Conservation (phyloP, 2,329 filamentous ascomycete genomes). For the Thielaviopsis cerberus region DNA sequence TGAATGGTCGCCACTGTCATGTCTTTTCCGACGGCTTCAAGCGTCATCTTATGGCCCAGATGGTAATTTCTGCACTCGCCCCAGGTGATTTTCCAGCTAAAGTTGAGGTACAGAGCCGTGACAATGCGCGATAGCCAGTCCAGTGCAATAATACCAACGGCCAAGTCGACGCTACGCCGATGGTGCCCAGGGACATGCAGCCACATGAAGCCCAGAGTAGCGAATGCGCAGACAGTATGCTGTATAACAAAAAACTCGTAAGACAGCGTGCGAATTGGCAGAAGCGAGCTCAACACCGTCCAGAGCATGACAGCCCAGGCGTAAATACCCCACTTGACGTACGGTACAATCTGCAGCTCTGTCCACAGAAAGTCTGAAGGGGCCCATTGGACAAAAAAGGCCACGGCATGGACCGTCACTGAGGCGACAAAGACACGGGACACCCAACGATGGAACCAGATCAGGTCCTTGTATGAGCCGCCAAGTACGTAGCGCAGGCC, state of each 20-base stretch:
- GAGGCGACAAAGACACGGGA: slow-evolving; percentile 50
- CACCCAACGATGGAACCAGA: slow-evolving; percentile 58
- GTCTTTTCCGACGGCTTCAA: slow-evolving; percentile 31
- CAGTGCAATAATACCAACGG: slow-evolving; percentile 41
- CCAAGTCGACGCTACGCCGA: slow-evolving; percentile 45
- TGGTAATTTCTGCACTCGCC: slow-evolving; percentile 25
- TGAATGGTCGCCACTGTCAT: slow-evolving; percentile 40
- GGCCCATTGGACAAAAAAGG: slow-evolving; percentile 49
- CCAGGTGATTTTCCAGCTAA: slow-evolving; percentile 20
- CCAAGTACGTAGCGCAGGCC: slow-evolving; percentile 35
- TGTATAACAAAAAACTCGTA: slow-evolving; percentile 56
- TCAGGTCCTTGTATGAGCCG: slow-evolving; percentile 48
- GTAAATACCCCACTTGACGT: slow-evolving; percentile 47
- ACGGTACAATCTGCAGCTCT: slow-evolving; percentile 41
- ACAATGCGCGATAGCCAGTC: slow-evolving; percentile 36
- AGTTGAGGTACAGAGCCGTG: slow-evolving; percentile 34
- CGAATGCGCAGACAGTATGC: slow-evolving; percentile 41
- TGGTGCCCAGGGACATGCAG: slow-evolving; percentile 42
- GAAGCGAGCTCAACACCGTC: slow-evolving; percentile 43
- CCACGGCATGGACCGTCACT: slow-evolving; percentile 48
- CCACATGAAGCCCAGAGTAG: slow-evolving; percentile 47
- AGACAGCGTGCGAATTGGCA: slow-evolving; percentile 42
- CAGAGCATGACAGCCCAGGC: slow-evolving; percentile 49
- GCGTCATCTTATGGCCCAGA: slow-evolving; percentile 33
- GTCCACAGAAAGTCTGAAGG: slow-evolving; percentile 36